phyloP scores from a whole-genome alignment of 169 alveolate species.

The Eimeria sp. region DNA sequence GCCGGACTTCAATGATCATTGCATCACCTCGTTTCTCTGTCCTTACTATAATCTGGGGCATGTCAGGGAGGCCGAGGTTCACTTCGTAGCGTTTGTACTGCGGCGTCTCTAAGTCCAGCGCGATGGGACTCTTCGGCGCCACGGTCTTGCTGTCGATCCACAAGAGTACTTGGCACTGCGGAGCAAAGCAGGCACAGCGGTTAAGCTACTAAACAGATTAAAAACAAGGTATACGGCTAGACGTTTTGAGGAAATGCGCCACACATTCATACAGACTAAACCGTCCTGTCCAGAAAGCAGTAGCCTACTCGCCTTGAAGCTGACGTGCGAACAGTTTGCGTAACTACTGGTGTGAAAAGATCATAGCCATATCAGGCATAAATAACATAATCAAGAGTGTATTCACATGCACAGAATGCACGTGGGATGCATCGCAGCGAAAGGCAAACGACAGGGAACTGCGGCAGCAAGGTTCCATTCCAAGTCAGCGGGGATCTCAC shows the following conservation, averaged over 20 bases:
- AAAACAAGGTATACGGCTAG: background rate
- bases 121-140: slow-evolving; percentile 91
- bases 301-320: background rate
- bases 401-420: background rate
- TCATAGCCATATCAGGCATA: background rate
- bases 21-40: slow-evolving; percentile 89
- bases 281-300: background rate
- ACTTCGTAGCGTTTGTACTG: slow-evolving; percentile 82
- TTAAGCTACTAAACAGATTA: slow-evolving; percentile 56
- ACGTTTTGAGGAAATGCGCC: background rate
- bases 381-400: background rate
- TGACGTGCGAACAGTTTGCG: background rate
- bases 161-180: slow-evolving; percentile 86
- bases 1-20: slow-evolving; percentile 82
- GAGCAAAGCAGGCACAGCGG: background rate
- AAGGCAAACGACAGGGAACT: background rate
- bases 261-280: background rate
- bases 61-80: slow-evolving; percentile 74
- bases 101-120: slow-evolving; percentile 87
- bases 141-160: slow-evolving; percentile 90
- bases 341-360: background rate
- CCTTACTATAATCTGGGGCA: slow-evolving; percentile 79
- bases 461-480: background rate
- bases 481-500: slow-evolving; percentile 10
- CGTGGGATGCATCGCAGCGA: background rate